Evolutionary conservation across 768 basidiomycete species (phyloP), one percentile per base, ranked within the genome.

Genomic region (Cyclocybe cylindracea): DNA sequence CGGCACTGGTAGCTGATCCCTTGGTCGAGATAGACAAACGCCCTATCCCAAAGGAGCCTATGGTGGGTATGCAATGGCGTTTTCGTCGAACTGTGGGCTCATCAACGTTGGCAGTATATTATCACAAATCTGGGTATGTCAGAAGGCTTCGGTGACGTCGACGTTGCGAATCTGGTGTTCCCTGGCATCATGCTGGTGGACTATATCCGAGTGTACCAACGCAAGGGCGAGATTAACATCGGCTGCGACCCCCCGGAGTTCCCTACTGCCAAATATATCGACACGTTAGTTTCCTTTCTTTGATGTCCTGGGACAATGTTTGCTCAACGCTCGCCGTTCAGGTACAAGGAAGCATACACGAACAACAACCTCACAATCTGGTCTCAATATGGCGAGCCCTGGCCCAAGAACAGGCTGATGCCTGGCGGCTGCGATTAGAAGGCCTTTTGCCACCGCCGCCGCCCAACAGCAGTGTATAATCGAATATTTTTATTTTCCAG

Each of bases 191-290:
- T 93, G 86, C 67, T 69, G 47, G 67, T 94, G 40, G 92, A 94
- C 64, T 94, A 83, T 49, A 81, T 94, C 43, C 79, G 92, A 7
- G 84, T 95, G 2, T 86, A 85, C 59, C 84, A 85, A 55, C 71
- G 69, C 9, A 70, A 72, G 45, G 69, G 75, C 48, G 50, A 64
- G 39, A 66, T 73, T 35, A 84, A 82, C 54, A 70, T 83, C 48
- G 84, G 84, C 1, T 87, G 85, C 56, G 86, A 91, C 61, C 89
- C 91, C 5, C 56, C 61, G 2, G 76, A 78, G 13, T 83, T 77
- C 63, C 91, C 93, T 0, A 95, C 93, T 0, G 64, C 72, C 10
- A 67, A 75, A 1, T 94, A 94, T 62, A 95, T 94, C 58, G 63
- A 84, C 19, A 70, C 77, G 83, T 87, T 66, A 11, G 67, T 62